Percentiles rank a stretch among this genome's conserved stretches.
These are phyloP conservation scores for Chaetomidium leptoderma DNA, from an alignment of 495 filamentous ascomycete species.

Conservation along the genomic window DNA sequence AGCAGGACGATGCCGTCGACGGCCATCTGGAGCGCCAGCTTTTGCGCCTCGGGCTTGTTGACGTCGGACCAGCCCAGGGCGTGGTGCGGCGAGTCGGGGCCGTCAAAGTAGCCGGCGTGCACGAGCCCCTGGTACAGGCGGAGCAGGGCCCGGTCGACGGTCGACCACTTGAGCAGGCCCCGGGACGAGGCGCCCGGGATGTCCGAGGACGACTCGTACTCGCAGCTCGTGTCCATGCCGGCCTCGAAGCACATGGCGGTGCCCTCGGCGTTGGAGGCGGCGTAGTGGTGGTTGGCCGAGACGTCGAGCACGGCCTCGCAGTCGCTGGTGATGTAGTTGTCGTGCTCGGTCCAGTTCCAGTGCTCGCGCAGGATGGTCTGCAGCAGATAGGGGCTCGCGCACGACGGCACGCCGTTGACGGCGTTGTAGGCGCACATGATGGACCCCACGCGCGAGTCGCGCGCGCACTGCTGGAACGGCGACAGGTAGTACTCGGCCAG, in stretches of 20 bases:
- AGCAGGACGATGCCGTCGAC: conserved; percentile 36
- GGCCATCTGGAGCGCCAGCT: conserved; percentile 36
- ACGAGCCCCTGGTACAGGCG: conserved; percentile 44
- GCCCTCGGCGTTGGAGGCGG: conserved; percentile 22
- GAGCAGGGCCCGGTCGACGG: conserved; percentile 22
- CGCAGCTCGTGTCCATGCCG: conserved; percentile 24
- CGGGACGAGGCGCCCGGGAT: conserved; percentile 23
- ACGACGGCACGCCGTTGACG: conserved; percentile 45
- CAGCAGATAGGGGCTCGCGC: conserved; percentile 41
- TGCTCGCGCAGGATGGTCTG: conserved; percentile 42
- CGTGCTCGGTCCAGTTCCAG: conserved; percentile 44
- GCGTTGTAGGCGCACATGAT: conserved; percentile 51
- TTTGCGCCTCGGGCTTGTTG: conserved; percentile 26
- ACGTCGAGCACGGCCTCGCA: conserved; percentile 45
- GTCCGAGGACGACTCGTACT: conserved; percentile 21
- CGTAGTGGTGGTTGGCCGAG: conserved; percentile 26
- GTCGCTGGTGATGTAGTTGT: conserved; percentile 43
- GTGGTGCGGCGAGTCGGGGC: conserved; percentile 11
- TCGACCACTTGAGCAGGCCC: conserved; percentile 16
- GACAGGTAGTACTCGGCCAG: conserved; percentile 48
- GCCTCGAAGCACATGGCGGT: conserved; percentile 25
- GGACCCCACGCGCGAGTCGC: conserved; percentile 42
- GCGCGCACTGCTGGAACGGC: conserved; percentile 43
- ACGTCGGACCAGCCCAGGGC: conserved; percentile 22
- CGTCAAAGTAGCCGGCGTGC: conserved; percentile 38